A percentile compares a stretch with the other conserved stretches of the same genome.
Conservation (phyloP, 495 filamentous ascomycete genomes). For the Trichoderma asperelloides region DNA sequence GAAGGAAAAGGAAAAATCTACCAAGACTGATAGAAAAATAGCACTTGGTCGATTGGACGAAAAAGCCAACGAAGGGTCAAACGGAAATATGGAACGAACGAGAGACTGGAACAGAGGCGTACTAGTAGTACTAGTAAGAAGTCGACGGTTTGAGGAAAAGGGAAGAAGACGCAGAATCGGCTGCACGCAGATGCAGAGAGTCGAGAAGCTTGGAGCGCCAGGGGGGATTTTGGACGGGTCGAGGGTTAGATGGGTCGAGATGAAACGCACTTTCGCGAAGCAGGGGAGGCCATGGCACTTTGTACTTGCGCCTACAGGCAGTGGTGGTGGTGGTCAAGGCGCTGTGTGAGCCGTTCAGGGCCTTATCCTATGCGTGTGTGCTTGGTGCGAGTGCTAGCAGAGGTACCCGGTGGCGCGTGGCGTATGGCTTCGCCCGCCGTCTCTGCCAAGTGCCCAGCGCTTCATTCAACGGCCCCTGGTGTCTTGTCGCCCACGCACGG, state of each 20-base stretch:
- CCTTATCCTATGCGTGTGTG: not conserved
- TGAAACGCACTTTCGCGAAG: constrained; percentile 7
- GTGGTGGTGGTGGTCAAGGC: not conserved
- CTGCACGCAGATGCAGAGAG: constrained; percentile 11
- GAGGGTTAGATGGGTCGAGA: constrained; percentile 5
- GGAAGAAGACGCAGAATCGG: constrained; percentile 14
- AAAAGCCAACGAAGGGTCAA: not conserved
- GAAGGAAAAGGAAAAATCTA: constrained; percentile 4
- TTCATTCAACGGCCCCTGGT: too few species aligned
- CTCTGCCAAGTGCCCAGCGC: too few species aligned
- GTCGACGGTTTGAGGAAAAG: constrained; percentile 15
- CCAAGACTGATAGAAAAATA: constrained; percentile 10
- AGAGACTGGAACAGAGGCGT: constrained; percentile 1
- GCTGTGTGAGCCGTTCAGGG: too few species aligned
- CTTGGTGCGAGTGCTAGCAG: too few species aligned
- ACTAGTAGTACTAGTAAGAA: constrained; percentile 18
- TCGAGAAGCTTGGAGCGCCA: constrained; percentile 20
- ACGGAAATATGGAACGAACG: not conserved
- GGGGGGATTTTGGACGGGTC: constrained; percentile 10
- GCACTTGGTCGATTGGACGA: constrained; percentile 14
- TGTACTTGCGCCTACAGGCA: not conserved
- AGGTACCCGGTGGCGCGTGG: too few species aligned
- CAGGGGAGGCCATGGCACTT: constrained; percentile 3
- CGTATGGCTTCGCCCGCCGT: too few species aligned
- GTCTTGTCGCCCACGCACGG: too few species aligned